phyloP scores from a whole-genome alignment of 164 flowering plant genomes.

The Chloranthus sessilifolius region DNA sequence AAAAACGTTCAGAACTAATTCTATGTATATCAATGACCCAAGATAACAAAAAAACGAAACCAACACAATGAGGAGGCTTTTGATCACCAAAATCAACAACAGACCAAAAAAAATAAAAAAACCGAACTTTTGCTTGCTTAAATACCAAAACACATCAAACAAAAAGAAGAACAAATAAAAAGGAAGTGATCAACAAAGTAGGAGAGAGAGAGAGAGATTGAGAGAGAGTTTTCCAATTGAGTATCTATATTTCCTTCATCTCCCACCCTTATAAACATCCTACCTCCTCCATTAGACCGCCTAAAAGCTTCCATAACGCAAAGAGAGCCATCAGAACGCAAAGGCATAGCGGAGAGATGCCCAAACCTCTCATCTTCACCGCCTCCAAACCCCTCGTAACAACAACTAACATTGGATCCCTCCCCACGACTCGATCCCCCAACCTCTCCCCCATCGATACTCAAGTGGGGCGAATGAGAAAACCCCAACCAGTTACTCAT shows the following conservation, averaged over 20 bases:
- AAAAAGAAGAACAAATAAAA: not conserved
- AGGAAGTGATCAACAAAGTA: no score
- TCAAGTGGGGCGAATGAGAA: constrained; percentile 60
- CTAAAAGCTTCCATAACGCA: constrained; percentile 34
- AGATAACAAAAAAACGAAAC: no score
- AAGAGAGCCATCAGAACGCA: constrained; percentile 64
- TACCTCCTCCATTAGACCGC: constrained; percentile 21
- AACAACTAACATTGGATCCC: not conserved
- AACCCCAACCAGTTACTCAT: constrained; percentile 82
- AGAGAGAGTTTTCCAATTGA: no score
- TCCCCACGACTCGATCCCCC: constrained; percentile 1
- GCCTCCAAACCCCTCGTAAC: constrained; percentile 21
- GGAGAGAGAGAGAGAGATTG: not conserved
- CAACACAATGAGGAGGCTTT: no score
- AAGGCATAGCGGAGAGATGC: constrained; percentile 45
- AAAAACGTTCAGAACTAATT: no score
- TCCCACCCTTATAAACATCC: not conserved
- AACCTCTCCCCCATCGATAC: constrained; percentile 9
- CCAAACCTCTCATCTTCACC: constrained; percentile 15
- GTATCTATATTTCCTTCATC: no score
- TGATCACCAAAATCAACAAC: no score
- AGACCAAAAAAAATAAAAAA: no score
- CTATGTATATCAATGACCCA: no score
- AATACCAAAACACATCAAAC: not conserved
- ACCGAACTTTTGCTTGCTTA: no score